Evolutionary conservation across 805 yeast species (phyloP).

Genomic region (Maudiozyma serrabonitensis): DNA sequence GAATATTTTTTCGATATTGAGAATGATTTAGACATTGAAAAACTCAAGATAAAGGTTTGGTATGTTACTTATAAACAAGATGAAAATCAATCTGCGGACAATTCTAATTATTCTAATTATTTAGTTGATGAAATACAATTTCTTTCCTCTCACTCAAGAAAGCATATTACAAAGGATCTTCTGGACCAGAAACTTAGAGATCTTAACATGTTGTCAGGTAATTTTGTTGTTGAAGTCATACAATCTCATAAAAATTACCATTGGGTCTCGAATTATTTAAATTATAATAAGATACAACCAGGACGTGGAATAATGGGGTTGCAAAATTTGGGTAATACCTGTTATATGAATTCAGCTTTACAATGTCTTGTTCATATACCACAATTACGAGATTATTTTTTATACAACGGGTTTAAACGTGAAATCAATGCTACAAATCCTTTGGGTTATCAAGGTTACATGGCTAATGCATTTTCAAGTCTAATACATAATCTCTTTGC

Average conservation of each 20-base stretch:
- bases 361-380: conserved; percentile 86
- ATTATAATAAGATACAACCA: conserved; percentile 25
- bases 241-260: conserved; percentile 18
- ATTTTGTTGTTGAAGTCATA: conserved; percentile 30
- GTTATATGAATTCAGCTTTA: conserved; percentile 90
- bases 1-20: conserved; percentile 18
- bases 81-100: conserved; percentile 2
- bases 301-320: conserved; percentile 49
- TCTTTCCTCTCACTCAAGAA: conserved; percentile 15
- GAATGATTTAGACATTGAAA: conserved; percentile 8
- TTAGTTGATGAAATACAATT: conserved; percentile 25
- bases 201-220: conserved; percentile 15
- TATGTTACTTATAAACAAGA: conserved; percentile 4
- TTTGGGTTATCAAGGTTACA: conserved; percentile 72
- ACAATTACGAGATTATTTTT: conserved; percentile 68
- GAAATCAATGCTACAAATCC: conserved; percentile 77
- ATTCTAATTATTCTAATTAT: conserved; percentile 5
- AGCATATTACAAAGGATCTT: conserved; percentile 17
- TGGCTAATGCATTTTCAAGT: conserved; percentile 66
- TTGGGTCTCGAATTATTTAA: conserved; percentile 32
- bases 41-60: conserved; percentile 20
- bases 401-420: conserved; percentile 43
- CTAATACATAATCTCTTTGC: conserved; percentile 54
- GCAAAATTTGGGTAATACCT: conserved; percentile 76
- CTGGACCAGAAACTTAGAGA: conserved; percentile 13